These are phyloP conservation scores for Colletotrichum gigasporum DNA, from an alignment of 2,329 filamentous ascomycete genomes.

Conservation along the genomic window DNA sequence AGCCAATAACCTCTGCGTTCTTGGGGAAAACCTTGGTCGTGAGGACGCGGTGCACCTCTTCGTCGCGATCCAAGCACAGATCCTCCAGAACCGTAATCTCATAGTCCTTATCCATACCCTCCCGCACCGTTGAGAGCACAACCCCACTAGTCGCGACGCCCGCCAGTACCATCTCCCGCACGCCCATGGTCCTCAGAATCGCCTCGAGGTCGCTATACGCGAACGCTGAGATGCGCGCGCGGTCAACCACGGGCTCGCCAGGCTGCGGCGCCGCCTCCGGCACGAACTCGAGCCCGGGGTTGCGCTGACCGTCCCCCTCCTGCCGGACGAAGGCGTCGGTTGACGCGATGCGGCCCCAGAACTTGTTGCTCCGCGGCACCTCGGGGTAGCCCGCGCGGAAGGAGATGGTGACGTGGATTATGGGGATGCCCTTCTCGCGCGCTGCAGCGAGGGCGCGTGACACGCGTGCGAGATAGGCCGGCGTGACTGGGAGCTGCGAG, in stretches of 20 bases:
- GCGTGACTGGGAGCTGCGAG: neutral
- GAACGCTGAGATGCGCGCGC: neutral
- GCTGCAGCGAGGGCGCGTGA: neutral
- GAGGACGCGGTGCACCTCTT: neutral
- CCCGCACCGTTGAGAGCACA: neutral
- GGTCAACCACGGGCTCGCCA: neutral
- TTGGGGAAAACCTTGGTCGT: neutral
- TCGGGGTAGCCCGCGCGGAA: conserved; percentile 1
- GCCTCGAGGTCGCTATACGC: conserved; percentile 5
- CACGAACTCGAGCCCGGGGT: neutral
- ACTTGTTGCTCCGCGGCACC: neutral
- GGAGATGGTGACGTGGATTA: conserved; percentile 2
- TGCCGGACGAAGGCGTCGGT: neutral
- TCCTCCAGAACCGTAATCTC: neutral
- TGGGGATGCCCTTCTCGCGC: neutral
- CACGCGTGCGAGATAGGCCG: neutral
- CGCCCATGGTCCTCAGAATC: neutral
- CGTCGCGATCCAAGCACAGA: neutral
- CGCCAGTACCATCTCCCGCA: neutral
- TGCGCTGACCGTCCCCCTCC: neutral
- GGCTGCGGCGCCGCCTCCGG: neutral
- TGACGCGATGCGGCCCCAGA: neutral
- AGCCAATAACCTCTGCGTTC: neutral
- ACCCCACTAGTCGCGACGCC: neutral
- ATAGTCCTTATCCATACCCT: neutral